These are phyloP conservation scores for Microstegium vimineum DNA, from an alignment of 176 grass and related monocot genomes.

Conservation along the genomic window DNA sequence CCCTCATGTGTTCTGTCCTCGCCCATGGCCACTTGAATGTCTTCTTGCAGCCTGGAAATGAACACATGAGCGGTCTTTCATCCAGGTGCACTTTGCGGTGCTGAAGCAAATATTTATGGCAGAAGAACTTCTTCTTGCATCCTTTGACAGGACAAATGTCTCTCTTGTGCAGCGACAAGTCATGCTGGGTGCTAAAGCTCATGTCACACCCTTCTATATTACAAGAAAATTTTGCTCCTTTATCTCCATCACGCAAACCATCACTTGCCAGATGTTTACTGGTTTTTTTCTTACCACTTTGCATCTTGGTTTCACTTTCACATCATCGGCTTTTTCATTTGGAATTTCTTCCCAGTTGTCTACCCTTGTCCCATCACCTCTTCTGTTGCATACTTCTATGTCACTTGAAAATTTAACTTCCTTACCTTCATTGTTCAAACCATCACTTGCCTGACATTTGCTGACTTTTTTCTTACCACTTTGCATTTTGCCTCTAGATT, in stretches of 20 bases:
- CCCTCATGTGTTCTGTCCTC: slow-evolving; percentile 89
- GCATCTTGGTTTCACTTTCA: slow-evolving; percentile 47
- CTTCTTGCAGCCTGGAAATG: slow-evolving; percentile 78
- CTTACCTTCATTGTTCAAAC: not conserved
- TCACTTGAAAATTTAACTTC: not conserved
- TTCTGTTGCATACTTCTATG: not conserved
- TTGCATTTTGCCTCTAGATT: slow-evolving; percentile 43
- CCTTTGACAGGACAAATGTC: slow-evolving; percentile 92
- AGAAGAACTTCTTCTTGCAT: slow-evolving; percentile 96
- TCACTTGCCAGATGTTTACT: slow-evolving; percentile 35
- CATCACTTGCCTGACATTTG: slow-evolving; percentile 28
- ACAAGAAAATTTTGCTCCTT: slow-evolving; percentile 57
- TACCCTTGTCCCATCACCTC: slow-evolving; percentile 13
- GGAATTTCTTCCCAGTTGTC: slow-evolving; percentile 30
- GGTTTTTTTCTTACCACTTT: slow-evolving; percentile 42
- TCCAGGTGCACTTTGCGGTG: slow-evolving; percentile 95
- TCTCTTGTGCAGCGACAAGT: slow-evolving; percentile 74
- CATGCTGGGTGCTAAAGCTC: slow-evolving; percentile 82
- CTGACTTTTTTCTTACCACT: slow-evolving; percentile 45
- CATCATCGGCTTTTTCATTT: slow-evolving; percentile 21
- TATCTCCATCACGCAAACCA: slow-evolving; percentile 19
- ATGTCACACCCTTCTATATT: slow-evolving; percentile 89
- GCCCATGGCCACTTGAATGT: slow-evolving; percentile 99
- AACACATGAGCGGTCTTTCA: slow-evolving; percentile 84
- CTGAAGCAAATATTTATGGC: slow-evolving; percentile 93